These are phyloP conservation scores for Bolboschoenoplectus hybrid DNA, from an alignment of 202 grass and related monocot genomes.

Conservation along the genomic window DNA sequence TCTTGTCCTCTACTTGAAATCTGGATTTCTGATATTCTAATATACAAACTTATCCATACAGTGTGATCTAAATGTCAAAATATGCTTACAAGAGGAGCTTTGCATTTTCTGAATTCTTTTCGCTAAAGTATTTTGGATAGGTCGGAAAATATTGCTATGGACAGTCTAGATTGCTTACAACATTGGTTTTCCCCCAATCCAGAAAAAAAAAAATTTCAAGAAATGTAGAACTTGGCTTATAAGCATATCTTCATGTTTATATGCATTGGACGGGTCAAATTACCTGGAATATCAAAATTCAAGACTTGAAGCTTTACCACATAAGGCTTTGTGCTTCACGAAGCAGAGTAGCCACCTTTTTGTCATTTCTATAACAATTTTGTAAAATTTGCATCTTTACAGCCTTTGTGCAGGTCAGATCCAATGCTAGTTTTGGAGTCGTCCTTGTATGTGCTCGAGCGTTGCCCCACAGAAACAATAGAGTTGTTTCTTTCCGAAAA, in stretches of 20 bases:
- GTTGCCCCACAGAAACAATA: constrained; percentile 85
- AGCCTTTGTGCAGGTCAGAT: constrained; percentile 96
- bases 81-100: constrained; percentile 9
- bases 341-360: neutral
- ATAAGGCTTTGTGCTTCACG: neutral
- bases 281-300: neutral
- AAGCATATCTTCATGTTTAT: neutral
- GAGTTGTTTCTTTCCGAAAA: constrained; percentile 98
- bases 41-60: neutral
- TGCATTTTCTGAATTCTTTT: neutral
- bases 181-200: neutral
- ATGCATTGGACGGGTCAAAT: neutral
- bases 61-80: neutral
- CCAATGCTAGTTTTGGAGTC: constrained; percentile 98
- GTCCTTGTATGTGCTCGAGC: constrained; percentile 85
- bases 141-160: constrained; percentile 3
- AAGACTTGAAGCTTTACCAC: neutral
- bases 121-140: neutral
- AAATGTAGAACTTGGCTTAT: neutral
- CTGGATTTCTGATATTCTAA: neutral
- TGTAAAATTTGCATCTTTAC: constrained; percentile 46
- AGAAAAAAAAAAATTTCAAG: neutral
- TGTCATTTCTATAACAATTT: neutral
- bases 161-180: constrained; percentile 15
- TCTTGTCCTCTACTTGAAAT: neutral